Conservation (phyloP, 345 rosid genomes). For the Clausena lansium region DNA sequence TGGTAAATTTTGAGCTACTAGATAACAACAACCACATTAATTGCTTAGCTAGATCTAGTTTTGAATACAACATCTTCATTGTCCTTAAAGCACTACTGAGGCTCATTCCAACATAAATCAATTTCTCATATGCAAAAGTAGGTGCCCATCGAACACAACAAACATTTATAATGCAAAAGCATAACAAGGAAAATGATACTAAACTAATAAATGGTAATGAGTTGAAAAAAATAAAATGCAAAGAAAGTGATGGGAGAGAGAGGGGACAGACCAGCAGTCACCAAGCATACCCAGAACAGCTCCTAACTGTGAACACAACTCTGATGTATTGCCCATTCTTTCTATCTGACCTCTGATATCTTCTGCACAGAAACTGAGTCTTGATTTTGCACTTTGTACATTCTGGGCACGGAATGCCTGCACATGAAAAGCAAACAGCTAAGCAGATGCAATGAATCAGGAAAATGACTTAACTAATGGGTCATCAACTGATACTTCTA, state of each 20-base stretch:
- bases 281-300: slow-evolving; percentile 99
- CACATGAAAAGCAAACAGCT: slow-evolving; percentile 13
- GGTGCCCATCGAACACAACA: neutral
- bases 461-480: neutral
- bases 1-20: neutral
- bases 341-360: slow-evolving; percentile 78
- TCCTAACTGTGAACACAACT: slow-evolving; percentile 95
- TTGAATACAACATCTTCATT: neutral
- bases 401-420: slow-evolving; percentile 88
- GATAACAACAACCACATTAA: neutral
- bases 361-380: slow-evolving; percentile 74
- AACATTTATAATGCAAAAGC: neutral
- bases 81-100: neutral
- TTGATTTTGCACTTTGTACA: slow-evolving; percentile 89
- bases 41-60: neutral
- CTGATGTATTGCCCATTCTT: slow-evolving; percentile 68
- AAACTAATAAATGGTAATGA: neutral
- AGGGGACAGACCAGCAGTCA: slow-evolving; percentile 77
- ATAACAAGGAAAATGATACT: neutral
- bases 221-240: neutral
- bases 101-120: neutral
- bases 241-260: neutral
- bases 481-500: neutral
- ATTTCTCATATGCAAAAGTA: neutral
- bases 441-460: slow-evolving; percentile 8